Evolutionary conservation across 139 green algal genomes (phyloP).

Genomic region (Chlamydomonas sphaeroides): DNA sequence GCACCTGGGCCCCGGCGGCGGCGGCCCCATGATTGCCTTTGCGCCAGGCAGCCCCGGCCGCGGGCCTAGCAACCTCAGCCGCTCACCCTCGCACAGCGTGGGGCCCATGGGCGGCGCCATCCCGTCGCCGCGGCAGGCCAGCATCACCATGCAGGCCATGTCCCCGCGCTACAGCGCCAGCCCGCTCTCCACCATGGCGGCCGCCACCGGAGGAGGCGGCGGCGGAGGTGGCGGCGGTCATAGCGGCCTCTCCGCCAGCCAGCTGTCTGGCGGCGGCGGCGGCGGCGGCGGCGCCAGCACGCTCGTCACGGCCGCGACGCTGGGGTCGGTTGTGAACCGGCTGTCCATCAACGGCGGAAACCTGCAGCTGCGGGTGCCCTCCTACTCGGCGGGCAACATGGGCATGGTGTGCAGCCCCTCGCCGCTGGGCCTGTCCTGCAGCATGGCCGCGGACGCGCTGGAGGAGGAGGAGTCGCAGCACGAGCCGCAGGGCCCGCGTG

Average conservation of each 20-base stretch:
- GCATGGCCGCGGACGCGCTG: conserved; percentile 8
- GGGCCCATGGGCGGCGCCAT: neutral
- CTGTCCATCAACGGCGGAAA: conserved; percentile 1
- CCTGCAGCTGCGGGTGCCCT: conserved; percentile 19
- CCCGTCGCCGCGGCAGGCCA: neutral
- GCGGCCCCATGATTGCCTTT: neutral
- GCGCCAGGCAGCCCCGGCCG: no score
- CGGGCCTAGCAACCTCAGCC: neutral
- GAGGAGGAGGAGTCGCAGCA: no score
- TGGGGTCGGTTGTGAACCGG: neutral
- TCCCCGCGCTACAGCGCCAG: neutral
- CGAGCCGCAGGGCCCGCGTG: neutral
- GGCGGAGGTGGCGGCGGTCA: no score
- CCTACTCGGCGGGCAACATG: neutral
- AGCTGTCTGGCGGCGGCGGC: neutral
- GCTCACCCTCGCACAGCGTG: neutral
- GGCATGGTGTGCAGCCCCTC: conserved; percentile 10
- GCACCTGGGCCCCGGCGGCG: neutral
- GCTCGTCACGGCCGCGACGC: neutral
- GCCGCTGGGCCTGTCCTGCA: conserved; percentile 28
- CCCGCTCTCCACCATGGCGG: no score
- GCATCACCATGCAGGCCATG: no score
- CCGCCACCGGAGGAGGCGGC: no score
- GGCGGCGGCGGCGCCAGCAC: no score
- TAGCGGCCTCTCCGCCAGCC: neutral